Base-by-base conservation (phyloP, 169 alveolate genomes). In the Ophryocystis elektroscirrha region DNA sequence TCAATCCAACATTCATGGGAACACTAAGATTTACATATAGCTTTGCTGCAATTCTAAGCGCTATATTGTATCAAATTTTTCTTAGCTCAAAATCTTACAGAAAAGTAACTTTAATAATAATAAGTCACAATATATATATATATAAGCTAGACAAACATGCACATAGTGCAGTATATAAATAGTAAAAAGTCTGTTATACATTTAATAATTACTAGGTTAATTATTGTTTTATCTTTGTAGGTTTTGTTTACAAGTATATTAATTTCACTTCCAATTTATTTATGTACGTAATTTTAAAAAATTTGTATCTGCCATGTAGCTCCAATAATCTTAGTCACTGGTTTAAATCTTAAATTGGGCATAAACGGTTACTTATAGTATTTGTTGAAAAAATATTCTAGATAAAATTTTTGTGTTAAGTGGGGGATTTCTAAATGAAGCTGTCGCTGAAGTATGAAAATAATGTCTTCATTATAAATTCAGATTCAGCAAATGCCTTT, bases 1-100 rank as follows among this genome's bases (percentile, higher is more conserved):
- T 88, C 57, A 66, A 79, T 20, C 93, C 95, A 18, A 73, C 83
- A 23, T 82, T 84, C 61, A 76, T 87, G 78, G 96, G 96, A 1
- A 71, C 81, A n/a, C 59, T 91, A 47, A 62, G 89, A 65, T 65
- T 89, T 26, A 71, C 85, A 23, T 83, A 77, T 58, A 89, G 91
- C 30, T 56, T 85, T 1, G 89, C 94, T 0, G 81, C 87, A 43
- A 51, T 89, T 47, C 60, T 81, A 16, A 95, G 90, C 2, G 72
- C 87, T n/a, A 61, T 73, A 32, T 25, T 76, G 44, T 87, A 85
- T 61, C 75, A 84, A 42, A 53, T 63, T 36, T 79, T 71, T 44
- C 71, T 87, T 38, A 78, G 78, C 60, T 65, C 74, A 51, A 61
- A 76, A 9, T n/a, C n/a, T n/a, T n/a, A n/a, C n/a, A n/a, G n/a